phyloP scores from a whole-genome alignment of 2,329 filamentous ascomycete genomes.

The Venturia asperata region DNA sequence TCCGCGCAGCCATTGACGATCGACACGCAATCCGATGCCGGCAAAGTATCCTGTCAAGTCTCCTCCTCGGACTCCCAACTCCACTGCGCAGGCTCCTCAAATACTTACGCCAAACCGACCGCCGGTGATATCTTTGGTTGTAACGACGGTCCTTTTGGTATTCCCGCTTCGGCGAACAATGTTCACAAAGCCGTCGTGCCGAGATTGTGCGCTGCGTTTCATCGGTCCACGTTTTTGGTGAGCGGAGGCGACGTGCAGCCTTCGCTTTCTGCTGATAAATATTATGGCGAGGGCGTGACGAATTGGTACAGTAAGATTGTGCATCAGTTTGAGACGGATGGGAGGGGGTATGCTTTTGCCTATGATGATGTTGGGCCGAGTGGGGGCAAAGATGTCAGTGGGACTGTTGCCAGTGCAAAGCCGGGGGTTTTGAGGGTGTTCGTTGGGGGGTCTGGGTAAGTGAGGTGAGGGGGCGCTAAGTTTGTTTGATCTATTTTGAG shows the following conservation, averaged over 20 bases:
- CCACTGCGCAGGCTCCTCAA: neutral
- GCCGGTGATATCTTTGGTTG: neutral
- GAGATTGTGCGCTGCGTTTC: slow-evolving; percentile 67
- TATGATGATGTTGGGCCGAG: slow-evolving; percentile 61
- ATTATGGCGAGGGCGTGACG: slow-evolving; percentile 50
- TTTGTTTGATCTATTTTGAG: neutral
- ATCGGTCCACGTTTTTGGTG: slow-evolving; percentile 59
- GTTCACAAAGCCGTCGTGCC: slow-evolving; percentile 56
- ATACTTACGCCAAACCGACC: neutral
- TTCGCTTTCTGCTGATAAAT: slow-evolving; percentile 38
- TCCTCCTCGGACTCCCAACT: neutral
- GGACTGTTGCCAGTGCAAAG: slow-evolving; percentile 51
- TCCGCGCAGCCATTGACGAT: neutral
- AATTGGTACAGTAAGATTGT: slow-evolving; percentile 63
- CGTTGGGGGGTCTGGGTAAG: slow-evolving; percentile 40
- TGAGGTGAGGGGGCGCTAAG: neutral
- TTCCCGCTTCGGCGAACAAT: slow-evolving; percentile 27
- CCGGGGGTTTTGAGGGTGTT: slow-evolving; percentile 51
- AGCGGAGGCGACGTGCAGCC: neutral
- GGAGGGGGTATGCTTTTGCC: slow-evolving; percentile 61
- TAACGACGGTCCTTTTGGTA: neutral
- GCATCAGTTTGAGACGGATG: slow-evolving; percentile 53
- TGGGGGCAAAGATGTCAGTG: slow-evolving; percentile 53
- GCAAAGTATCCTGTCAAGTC: neutral
- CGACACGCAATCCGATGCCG: neutral